Conservation (phyloP, 1,284 basidiomycete genomes). For the Tetrapyrgos nigripes region DNA sequence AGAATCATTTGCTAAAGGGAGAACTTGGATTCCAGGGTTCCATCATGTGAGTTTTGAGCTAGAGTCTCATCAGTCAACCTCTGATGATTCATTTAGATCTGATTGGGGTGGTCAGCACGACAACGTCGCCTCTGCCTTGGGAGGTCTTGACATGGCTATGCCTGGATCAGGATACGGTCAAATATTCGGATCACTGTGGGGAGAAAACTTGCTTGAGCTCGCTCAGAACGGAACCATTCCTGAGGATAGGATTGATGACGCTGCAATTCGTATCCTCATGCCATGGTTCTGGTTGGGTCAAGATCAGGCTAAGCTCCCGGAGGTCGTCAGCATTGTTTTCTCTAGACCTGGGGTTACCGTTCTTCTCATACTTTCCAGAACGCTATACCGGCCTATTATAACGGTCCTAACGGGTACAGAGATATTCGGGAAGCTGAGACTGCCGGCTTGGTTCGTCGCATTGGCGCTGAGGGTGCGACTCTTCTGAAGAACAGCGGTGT, state of each 20-base stretch:
- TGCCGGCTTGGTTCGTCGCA: slow-evolving; percentile 14
- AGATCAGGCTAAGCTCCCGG: background rate
- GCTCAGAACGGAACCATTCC: background rate
- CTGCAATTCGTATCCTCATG: background rate
- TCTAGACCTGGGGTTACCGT: background rate
- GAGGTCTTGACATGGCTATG: slow-evolving; percentile 18
- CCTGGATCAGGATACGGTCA: slow-evolving; percentile 16
- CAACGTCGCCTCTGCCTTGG: background rate
- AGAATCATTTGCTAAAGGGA: slow-evolving; percentile 60
- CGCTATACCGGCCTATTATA: slow-evolving; percentile 8
- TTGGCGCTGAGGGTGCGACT: slow-evolving; percentile 18
- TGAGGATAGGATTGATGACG: background rate
- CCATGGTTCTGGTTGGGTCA: background rate
- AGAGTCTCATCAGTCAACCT: background rate
- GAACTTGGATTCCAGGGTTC: slow-evolving; percentile 40
- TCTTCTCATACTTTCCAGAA: background rate
- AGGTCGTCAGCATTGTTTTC: background rate
- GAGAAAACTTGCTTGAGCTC: background rate
- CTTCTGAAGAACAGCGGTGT: slow-evolving; percentile 23
- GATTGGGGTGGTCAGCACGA: slow-evolving; percentile 30
- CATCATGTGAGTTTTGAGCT: slow-evolving; percentile 12
- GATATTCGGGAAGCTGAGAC: slow-evolving; percentile 6
- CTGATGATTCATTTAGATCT: slow-evolving; percentile 24
- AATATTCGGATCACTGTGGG: slow-evolving; percentile 15
- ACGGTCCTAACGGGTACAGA: slow-evolving; percentile 15